phyloP scores from a whole-genome alignment of 2,329 filamentous ascomycete species.

The Daldinia eschscholtzii region DNA sequence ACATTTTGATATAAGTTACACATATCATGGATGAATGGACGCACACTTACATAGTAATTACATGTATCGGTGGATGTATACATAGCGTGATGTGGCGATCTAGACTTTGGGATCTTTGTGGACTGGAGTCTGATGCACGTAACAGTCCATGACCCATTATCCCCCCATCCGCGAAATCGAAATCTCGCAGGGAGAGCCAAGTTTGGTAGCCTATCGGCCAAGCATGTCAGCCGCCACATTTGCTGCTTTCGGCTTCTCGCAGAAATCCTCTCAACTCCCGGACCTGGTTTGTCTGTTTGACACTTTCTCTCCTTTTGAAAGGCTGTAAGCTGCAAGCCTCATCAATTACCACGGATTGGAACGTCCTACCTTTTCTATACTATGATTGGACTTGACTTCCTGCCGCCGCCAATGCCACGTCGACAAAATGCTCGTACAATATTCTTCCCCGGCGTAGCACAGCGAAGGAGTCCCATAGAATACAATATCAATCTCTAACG shows the following conservation, averaged over 20 bases:
- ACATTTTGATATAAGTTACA: conserved; percentile 16
- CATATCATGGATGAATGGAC: not conserved
- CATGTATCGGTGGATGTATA: conserved; percentile 3
- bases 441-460: conserved; percentile 7
- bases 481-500: not conserved
- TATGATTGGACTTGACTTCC: conserved; percentile 12
- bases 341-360: conserved; percentile 13
- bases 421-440: conserved; percentile 11
- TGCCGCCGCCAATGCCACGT: conserved; percentile 25
- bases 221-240: conserved; percentile 33
- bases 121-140: conserved; percentile 24
- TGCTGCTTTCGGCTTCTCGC: conserved; percentile 27
- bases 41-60: not conserved
- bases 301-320: not conserved
- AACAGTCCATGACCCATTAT: conserved; percentile 12
- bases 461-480: conserved; percentile 2
- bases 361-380: conserved; percentile 10
- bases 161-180: conserved; percentile 30
- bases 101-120: conserved; percentile 32
- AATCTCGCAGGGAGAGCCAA: conserved; percentile 34
- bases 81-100: conserved; percentile 38
- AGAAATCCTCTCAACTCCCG: conserved; percentile 16
- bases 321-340: conserved; percentile 19
- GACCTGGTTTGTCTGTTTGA: conserved; percentile 19
- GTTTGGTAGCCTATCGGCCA: conserved; percentile 31